Percentiles rank a stretch among this genome's conserved stretches.
Evolutionary conservation across 768 basidiomycete species (phyloP).

Genomic region (Pleurotus pulmonarius): DNA sequence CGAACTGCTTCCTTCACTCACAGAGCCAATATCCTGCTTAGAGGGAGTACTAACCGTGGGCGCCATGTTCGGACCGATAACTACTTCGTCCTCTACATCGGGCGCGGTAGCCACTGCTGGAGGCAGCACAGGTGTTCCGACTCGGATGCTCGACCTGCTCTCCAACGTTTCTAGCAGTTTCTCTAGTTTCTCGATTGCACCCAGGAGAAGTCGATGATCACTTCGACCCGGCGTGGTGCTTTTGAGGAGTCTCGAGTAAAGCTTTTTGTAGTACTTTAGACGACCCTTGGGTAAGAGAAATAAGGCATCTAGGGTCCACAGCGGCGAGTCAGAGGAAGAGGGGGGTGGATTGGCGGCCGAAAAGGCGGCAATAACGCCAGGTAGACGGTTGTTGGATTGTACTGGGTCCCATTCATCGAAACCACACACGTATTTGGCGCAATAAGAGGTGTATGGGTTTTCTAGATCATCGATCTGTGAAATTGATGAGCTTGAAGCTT

Average conservation of each 20-base stretch:
- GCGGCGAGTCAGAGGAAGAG: conserved; percentile 33
- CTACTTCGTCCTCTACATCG: conserved; percentile 52
- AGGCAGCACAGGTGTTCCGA: conserved; percentile 30
- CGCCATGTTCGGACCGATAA: conserved; percentile 46
- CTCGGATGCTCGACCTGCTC: conserved; percentile 48
- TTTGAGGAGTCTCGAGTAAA: conserved; percentile 82
- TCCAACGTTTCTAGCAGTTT: conserved; percentile 66
- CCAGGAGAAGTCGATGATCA: conserved; percentile 78
- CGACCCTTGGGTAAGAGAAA: conserved; percentile 85
- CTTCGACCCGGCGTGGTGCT: conserved; percentile 83
- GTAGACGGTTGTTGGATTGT: conserved; percentile 68
- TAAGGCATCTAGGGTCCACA: conserved; percentile 84
- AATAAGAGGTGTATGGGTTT: conserved; percentile 81
- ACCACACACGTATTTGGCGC: conserved; percentile 62
- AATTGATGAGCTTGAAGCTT: conserved; percentile 13
- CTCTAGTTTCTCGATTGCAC: conserved; percentile 80
- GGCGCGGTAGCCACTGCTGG: conserved; percentile 16
- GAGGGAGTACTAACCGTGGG: conserved; percentile 6
- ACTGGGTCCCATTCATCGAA: conserved; percentile 87
- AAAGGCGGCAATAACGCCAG: conserved; percentile 63
- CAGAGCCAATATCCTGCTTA: neutral
- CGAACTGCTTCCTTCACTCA: conserved; percentile 39
- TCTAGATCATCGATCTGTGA: conserved; percentile 88
- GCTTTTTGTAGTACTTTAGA: conserved; percentile 87
- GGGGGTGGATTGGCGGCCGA: conserved; percentile 63